Percentiles rank a stretch among this genome's conserved stretches.
Conservation (phyloP, 2,329 filamentous ascomycete genomes). For the Cryphonectria parasitica region DNA sequence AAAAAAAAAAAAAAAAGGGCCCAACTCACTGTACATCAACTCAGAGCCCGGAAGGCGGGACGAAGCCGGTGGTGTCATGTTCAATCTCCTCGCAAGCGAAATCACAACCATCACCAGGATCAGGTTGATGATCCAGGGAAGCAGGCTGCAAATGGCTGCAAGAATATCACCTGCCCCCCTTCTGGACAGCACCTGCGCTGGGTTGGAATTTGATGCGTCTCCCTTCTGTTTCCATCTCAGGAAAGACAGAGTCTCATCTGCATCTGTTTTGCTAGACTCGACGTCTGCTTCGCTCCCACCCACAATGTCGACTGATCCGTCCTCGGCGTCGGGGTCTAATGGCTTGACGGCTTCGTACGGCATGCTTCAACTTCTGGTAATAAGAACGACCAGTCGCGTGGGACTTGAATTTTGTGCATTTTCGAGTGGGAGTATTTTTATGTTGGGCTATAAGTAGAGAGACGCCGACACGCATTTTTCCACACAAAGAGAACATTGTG, state of each 20-base stretch:
- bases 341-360: conserved; percentile 6
- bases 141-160: background rate
- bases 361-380: background rate
- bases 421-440: background rate
- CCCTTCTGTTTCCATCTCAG: conserved; percentile 12
- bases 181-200: conserved; percentile 5
- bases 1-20: background rate
- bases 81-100: background rate
- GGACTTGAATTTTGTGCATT: background rate
- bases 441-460: background rate
- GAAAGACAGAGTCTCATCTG: conserved; percentile 14
- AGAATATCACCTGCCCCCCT: background rate
- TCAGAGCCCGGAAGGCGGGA: background rate
- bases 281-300: conserved; percentile 14
- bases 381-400: background rate
- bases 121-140: conserved; percentile 19
- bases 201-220: background rate
- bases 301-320: background rate
- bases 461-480: background rate
- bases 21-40: conserved; percentile 19
- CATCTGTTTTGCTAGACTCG: background rate
- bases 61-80: background rate
- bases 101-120: background rate
- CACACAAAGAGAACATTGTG: conserved; percentile 2
- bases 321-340: background rate